Evolutionary conservation across 2,329 filamentous ascomycete species (phyloP), one percentile per base, ranked within the genome.

Genomic region (Phyllachora maydis): DNA sequence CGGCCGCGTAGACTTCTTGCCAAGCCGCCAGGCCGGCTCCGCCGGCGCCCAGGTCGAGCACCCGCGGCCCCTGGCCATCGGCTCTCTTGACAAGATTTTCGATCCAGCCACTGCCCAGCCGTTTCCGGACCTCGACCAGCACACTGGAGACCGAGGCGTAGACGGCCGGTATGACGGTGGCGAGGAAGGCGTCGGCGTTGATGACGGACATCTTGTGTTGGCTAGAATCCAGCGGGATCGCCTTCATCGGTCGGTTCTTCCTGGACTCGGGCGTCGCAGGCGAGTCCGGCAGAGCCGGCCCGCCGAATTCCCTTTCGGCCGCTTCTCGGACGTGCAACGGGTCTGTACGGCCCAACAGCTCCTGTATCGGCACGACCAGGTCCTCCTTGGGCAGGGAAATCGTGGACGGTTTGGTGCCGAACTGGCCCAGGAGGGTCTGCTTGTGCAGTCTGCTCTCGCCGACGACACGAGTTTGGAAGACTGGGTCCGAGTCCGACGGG

Each of bases 301-400:
- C 85, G 20, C 83, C 85, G 41, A 92, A 85, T 1, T 66, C 58
- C 20, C 57, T 62, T 33, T 78, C 66, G 1, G 83, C 77, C 2
- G 74, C 61, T 27, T 73, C 61, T 16, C 59, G 57, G 16, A 95
- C 54, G 40, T 98, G 88, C 27, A 69, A 74, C 20, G 70, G 65
- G 27, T 79, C 65, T 25, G 68, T 65, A 26, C 71, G 55, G 9
- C 58, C 56, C 3, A 95, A 55, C 3, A 92, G 55, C 4, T 62
- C 47, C 2, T 65, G 57, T 11, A 91, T 69, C 0, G 82, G 82
- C 4, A 61, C 51, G 6, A 76, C 59, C 19, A 93, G 59, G 3
- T 64, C 55, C n/a, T 58, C 52, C 32, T 65, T 62, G 0, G 85
- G 82, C 4, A 92, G 50, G n/a, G 64, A 57, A 9, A 93, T 45